Conservation (phyloP, 1,139 yeast genomes). For the Taphrina deformans region DNA sequence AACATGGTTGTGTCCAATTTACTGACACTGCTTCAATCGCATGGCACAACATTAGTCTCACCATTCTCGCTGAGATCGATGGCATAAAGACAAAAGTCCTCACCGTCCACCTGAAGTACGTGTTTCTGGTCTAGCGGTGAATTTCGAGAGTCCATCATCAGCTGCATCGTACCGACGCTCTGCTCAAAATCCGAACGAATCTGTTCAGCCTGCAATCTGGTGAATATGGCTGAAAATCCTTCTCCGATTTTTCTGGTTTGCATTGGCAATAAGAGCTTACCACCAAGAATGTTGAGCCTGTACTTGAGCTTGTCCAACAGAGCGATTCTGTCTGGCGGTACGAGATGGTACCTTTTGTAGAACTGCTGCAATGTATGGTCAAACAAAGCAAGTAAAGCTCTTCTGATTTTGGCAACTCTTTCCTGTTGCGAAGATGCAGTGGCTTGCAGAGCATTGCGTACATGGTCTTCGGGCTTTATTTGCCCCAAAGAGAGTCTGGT, state of each 20-base stretch:
- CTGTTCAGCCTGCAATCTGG: neutral
- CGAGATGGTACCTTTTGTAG: neutral
- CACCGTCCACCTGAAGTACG: neutral
- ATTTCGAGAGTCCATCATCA: neutral
- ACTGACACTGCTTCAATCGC: neutral
- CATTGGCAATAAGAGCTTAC: neutral
- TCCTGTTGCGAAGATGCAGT: neutral
- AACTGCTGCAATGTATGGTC: conserved; percentile 6
- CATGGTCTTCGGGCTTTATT: neutral
- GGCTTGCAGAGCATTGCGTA: neutral
- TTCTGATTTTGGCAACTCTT: neutral
- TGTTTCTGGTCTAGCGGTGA: neutral
- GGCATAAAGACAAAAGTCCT: neutral
- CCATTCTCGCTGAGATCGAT: neutral
- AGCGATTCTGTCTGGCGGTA: neutral
- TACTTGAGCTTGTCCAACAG: neutral
- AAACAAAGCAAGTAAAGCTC: neutral
- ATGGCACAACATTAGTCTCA: neutral
- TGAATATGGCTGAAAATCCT: neutral
- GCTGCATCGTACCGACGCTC: neutral
- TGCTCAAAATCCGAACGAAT: neutral
- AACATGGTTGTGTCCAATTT: no score
- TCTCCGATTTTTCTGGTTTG: neutral
- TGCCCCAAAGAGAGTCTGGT: neutral
- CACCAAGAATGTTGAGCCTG: neutral